Conservation (phyloP, 768 basidiomycete genomes). For the Rubroboletus satanas region DNA sequence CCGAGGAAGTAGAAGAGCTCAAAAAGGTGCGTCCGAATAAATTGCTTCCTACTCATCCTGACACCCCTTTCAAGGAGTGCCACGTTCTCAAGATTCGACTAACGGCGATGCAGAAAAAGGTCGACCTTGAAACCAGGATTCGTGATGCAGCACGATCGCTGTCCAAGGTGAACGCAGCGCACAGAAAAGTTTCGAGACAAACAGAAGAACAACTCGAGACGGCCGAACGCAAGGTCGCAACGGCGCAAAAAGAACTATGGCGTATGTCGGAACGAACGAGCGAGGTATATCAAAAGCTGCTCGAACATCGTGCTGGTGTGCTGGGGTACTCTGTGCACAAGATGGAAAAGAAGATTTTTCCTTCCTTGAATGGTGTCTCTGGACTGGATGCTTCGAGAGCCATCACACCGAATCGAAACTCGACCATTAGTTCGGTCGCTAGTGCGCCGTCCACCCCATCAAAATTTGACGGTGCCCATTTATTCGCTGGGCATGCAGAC, state of each 20-base stretch:
- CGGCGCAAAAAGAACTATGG: constrained; percentile 68
- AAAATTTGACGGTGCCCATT: constrained; percentile 80
- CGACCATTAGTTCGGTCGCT: constrained; percentile 48
- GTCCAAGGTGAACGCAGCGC: constrained; percentile 56
- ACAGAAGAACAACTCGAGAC: constrained; percentile 67
- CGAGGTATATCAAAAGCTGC: constrained; percentile 59
- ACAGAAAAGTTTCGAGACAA: constrained; percentile 59
- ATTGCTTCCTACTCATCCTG: constrained; percentile 20
- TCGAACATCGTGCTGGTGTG: constrained; percentile 82
- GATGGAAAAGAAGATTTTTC: constrained; percentile 54
- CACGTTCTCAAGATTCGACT: constrained; percentile 63
- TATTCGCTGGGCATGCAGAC: constrained; percentile 78
- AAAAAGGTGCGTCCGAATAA: constrained; percentile 50
- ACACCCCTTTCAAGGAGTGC: constrained; percentile 55
- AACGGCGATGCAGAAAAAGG: constrained; percentile 65
- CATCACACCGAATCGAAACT: constrained; percentile 48
- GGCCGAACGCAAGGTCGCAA: constrained; percentile 69
- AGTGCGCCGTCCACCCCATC: constrained; percentile 42
- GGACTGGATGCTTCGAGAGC: constrained; percentile 47
- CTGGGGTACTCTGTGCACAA: constrained; percentile 66
- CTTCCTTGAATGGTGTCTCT: constrained; percentile 24
- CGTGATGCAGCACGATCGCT: constrained; percentile 81
- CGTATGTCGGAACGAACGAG: constrained; percentile 59
- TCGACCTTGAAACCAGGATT: constrained; percentile 80
- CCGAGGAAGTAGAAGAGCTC: constrained; percentile 67